These are phyloP conservation scores for Blastobotrys petasosporus DNA, from an alignment of 1,139 yeast genomes.

Conservation along the genomic window DNA sequence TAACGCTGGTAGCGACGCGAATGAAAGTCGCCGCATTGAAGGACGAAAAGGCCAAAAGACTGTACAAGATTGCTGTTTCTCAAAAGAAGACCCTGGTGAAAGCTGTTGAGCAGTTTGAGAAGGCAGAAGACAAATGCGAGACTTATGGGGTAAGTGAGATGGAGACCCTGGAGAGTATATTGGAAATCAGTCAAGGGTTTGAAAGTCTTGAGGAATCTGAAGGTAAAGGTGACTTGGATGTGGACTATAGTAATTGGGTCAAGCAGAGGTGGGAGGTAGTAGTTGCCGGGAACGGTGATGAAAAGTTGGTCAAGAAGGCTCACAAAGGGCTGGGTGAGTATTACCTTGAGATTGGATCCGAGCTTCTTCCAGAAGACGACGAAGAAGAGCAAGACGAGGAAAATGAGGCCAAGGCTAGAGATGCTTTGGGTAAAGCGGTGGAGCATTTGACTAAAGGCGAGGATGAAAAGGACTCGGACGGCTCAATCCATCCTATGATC, in stretches of 20 bases:
- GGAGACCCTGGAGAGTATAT: slow-evolving; percentile 33
- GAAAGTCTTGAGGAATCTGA: slow-evolving; percentile 52
- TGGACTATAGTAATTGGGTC: slow-evolving; percentile 22
- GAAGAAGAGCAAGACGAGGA: slow-evolving; percentile 24
- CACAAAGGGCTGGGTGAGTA: slow-evolving; percentile 32
- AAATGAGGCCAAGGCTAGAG: slow-evolving; percentile 35
- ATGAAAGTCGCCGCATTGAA: slow-evolving; percentile 15
- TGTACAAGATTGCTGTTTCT: slow-evolving; percentile 13
- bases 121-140: slow-evolving; percentile 39
- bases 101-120: slow-evolving; percentile 42
- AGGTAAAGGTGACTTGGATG: slow-evolving; percentile 27
- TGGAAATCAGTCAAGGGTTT: slow-evolving; percentile 48
- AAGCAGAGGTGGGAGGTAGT: slow-evolving; percentile 22
- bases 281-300: slow-evolving; percentile 20
- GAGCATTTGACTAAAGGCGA: slow-evolving; percentile 52
- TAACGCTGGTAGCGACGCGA: slow-evolving; percentile 38
- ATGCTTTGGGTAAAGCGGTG: slow-evolving; percentile 49
- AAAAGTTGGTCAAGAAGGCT: slow-evolving; percentile 25
- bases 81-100: slow-evolving; percentile 34
- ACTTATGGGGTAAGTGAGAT: slow-evolving; percentile 22
- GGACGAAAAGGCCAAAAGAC: slow-evolving; percentile 1
- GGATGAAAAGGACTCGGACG: slow-evolving; percentile 47
- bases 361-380: slow-evolving; percentile 24
- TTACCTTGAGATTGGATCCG: slow-evolving; percentile 34
- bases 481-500: slow-evolving; percentile 69